These are phyloP conservation scores for Xylaria sp. DNA, from an alignment of 495 filamentous ascomycete species.

Conservation along the genomic window DNA sequence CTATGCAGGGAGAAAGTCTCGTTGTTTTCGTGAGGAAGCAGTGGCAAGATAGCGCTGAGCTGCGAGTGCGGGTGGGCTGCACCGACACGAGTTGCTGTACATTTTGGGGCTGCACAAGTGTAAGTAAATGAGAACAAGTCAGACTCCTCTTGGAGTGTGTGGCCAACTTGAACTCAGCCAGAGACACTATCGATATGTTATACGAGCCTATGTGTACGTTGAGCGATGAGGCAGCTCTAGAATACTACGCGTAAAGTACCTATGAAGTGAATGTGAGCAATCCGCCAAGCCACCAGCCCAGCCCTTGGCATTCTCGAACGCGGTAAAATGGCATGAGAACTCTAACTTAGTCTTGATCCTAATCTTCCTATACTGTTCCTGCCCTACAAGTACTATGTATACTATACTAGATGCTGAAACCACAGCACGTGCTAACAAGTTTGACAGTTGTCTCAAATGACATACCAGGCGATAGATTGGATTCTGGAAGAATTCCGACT, in stretches of 20 bases:
- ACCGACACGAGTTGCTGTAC: conserved; percentile 2
- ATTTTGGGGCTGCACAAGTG: not conserved
- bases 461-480: not conserved
- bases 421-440: conserved; percentile 5
- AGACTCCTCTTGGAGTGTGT: not conserved
- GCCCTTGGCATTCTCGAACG: not conserved
- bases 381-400: not conserved
- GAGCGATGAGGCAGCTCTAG: too few species aligned
- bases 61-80: conserved; percentile 5
- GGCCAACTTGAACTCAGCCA: conserved; percentile 8
- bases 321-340: not conserved
- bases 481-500: not conserved
- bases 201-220: not conserved
- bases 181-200: not conserved
- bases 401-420: conserved; percentile 20
- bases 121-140: not conserved
- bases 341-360: conserved; percentile 4
- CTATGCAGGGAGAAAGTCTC: conserved; percentile 5
- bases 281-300: not conserved
- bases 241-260: too few species aligned
- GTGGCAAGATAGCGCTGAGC: conserved; percentile 9
- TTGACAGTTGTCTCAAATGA: conserved; percentile 6
- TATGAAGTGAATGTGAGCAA: not conserved
- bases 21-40: not conserved
- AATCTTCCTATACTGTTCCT: not conserved